phyloP scores from a whole-genome alignment of 495 filamentous ascomycete genomes.

The Antarctomyces pellizariae region DNA sequence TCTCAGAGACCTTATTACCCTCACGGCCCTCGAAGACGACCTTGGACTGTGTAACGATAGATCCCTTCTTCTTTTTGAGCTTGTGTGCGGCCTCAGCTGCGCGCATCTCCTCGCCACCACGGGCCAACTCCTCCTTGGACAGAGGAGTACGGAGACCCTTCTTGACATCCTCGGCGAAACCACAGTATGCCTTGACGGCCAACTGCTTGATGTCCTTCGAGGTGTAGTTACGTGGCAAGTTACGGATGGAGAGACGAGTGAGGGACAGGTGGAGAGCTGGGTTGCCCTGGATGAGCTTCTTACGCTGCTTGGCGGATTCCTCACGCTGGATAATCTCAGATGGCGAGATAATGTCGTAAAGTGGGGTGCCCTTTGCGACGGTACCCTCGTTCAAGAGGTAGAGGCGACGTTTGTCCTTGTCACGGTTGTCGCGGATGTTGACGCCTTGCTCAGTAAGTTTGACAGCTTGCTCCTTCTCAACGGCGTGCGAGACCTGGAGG shows the following conservation, averaged over 20 bases:
- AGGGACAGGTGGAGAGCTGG: slow-evolving; percentile 74
- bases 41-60: slow-evolving; percentile 80
- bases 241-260: slow-evolving; percentile 82
- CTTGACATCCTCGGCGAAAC: slow-evolving; percentile 81
- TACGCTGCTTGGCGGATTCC: slow-evolving; percentile 66
- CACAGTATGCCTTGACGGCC: slow-evolving; percentile 72
- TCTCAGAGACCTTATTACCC: slow-evolving; percentile 57
- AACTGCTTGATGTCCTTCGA: slow-evolving; percentile 83
- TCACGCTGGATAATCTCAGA: slow-evolving; percentile 75
- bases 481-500: slow-evolving; percentile 62
- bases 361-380: slow-evolving; percentile 41
- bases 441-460: slow-evolving; percentile 47
- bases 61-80: slow-evolving; percentile 48
- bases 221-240: slow-evolving; percentile 62
- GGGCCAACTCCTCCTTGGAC: slow-evolving; percentile 63
- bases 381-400: slow-evolving; percentile 78
- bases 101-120: slow-evolving; percentile 57
- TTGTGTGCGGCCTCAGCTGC: slow-evolving; percentile 56
- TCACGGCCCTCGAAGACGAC: slow-evolving; percentile 72
- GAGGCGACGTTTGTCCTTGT: slow-evolving; percentile 77
- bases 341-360: slow-evolving; percentile 52
- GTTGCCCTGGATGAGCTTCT: slow-evolving; percentile 72
- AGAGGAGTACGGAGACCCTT: slow-evolving; percentile 42
- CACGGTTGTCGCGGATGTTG: slow-evolving; percentile 36
- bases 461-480: slow-evolving; percentile 52